A percentile compares a stretch with the other conserved stretches of the same genome.
Conservation (phyloP, 495 filamentous ascomycete genomes). For the Penicillium maclennaniae region DNA sequence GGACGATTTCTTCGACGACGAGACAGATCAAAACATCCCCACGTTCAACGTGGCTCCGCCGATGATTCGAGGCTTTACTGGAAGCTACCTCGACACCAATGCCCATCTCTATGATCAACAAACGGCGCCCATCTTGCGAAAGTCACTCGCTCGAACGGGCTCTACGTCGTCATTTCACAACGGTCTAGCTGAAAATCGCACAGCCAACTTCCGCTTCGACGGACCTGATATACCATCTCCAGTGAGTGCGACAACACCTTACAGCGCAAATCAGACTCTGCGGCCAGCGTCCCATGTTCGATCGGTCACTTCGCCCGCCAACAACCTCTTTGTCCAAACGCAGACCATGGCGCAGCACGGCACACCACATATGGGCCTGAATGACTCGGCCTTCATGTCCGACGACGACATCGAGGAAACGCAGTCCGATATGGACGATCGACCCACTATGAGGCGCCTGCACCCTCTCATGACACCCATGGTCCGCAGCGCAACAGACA, state of each 20-base stretch:
- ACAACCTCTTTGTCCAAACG: slow-evolving; percentile 49
- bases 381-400: slow-evolving; percentile 53
- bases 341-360: slow-evolving; percentile 22
- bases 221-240: slow-evolving; percentile 62
- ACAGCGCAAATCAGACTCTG: slow-evolving; percentile 23
- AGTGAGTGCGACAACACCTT: slow-evolving; percentile 20
- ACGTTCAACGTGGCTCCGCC: slow-evolving; percentile 43
- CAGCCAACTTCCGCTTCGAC: slow-evolving; percentile 49
- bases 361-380: slow-evolving; percentile 27
- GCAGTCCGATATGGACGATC: slow-evolving; percentile 45
- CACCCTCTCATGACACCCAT: slow-evolving; percentile 48
- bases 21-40: slow-evolving; percentile 49
- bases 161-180: slow-evolving; percentile 82
- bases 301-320: slow-evolving; percentile 67
- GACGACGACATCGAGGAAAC: slow-evolving; percentile 51
- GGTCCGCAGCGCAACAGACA: slow-evolving; percentile 41
- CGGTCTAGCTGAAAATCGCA: slow-evolving; percentile 73
- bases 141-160: slow-evolving; percentile 67
- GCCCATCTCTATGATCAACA: slow-evolving; percentile 92
- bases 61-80: slow-evolving; percentile 61
- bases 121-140: slow-evolving; percentile 84
- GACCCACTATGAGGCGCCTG: slow-evolving; percentile 44
- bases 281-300: slow-evolving; percentile 63
- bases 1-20: slow-evolving; percentile 91
- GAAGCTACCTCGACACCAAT: slow-evolving; percentile 65